Evolutionary conservation across 2,329 filamentous ascomycete genomes (phyloP), one percentile per base, ranked within the genome.

Genomic region (Aspergillus versicolor): DNA sequence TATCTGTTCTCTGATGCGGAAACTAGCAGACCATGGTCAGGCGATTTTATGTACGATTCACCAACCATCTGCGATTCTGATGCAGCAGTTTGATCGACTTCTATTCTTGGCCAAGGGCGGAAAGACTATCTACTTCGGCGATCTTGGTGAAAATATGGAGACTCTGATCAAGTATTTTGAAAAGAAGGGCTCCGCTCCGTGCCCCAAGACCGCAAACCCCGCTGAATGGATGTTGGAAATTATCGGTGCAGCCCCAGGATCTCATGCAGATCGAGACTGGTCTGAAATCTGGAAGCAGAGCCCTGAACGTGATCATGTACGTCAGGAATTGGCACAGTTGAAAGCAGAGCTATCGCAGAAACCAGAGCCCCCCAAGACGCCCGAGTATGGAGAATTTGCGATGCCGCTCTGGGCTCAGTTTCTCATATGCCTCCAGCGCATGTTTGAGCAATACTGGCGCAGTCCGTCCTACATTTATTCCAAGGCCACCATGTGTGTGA

Each of bases 31-130:
- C 72, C 88, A 86, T 61, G 92, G 92, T n/a, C 90, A 94, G 72
- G 92, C 92, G 42, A 89, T 96, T 71, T 84, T 96, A 9, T 96
- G 91, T 77, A 96, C 92, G 0, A 96, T 96, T 60, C 92, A 97
- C 73, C 92, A 97, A 73, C 92, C 92, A 9, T 94, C 90, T 9
- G 91, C 91, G 34, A 91, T 95, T 81, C 81, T 96, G 53, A 96
- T 96, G 80, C 89, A 95, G 71, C 87, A 90, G 59, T 96, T 88
- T 49, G 85, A 88, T 61, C 79, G 81, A 0, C 73, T 88, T 0
- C 75, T 88, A 0, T 84, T 89, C 67, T 75, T 89, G 1, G 84
- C 84, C 3, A 80, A 79, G 52, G 86, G 86, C 22, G 86, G 86
- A 0, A 82, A 81, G 64, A 88, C 84, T 0, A 84, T 88, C 0